Base-by-base conservation (phyloP, 176 grass and related monocot genomes). In the Pontederia crassipes region DNA sequence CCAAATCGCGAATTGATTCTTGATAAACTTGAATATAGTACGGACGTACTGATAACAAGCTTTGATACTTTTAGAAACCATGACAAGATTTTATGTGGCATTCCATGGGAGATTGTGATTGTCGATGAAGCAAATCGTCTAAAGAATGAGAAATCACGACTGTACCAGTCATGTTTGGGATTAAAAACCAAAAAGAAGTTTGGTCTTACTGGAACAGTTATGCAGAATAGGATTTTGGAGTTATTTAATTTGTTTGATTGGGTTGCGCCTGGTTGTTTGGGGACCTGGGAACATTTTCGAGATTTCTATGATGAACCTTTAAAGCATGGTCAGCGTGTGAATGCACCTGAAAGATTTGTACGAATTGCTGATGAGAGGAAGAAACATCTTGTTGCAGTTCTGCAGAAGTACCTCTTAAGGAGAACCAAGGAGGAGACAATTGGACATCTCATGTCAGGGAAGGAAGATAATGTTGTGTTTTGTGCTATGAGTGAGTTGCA, bases 231-330 rank as follows among this genome's bases (percentile, higher is more conserved):
- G 65, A 85, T 90, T 64, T 80, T 96, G 81, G 92, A 96, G 51
- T 82, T 96, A 52, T 90, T 96, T 82, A 96, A 90, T 84, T 73
- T 96, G 17, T 96, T 96, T 82, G 92, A 96, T 29, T 96, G 86
- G 86, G 70, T 88, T 64, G 81, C 76, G 59, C 92, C 92, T 72
- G 92, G 87, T 47, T 90, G 72, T 56, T 74, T 96, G 67, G 86
- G 92, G 32, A 76, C 90, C 49, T 75, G 81, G 54, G 92, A 96
- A 61, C 92, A 96, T 77, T 96, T 96, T 74, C 71, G 81, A 68
- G 83, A 59, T 55, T 96, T 87, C 74, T 96, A 96, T 61, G 83
- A 88, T 35, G 92, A 90, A 28, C 92, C 92, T 54, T 74, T 96
- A 70, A 96, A 90, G 71, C 83, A 82, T 55, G 92, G 92, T 28